Base-by-base conservation (phyloP, 2,329 filamentous ascomycete species). In the Alternaria ethzedia region DNA sequence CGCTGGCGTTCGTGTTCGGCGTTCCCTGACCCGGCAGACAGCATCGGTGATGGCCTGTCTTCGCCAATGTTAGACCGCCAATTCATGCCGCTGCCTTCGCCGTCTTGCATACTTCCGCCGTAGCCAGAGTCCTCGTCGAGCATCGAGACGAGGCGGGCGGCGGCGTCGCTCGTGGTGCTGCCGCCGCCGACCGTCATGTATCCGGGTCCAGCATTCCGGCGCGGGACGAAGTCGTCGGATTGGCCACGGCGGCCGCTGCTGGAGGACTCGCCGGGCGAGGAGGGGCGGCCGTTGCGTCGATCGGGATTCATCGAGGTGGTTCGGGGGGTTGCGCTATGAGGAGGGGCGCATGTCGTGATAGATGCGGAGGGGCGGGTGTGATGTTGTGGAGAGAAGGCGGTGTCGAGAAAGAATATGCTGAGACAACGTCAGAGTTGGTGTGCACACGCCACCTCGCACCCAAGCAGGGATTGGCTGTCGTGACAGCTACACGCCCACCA, bases 51-150 rank as follows among this genome's bases (percentile, higher is more conserved):
- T 44, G 86, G 87, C 66, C 84, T 81, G 75, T 90, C 88, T 70
- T 86, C 83, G 71, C 86, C 82, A 68, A 88, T 79, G 61, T 84
- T 84, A 17, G 85, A 83, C 73, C 86, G 84, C 86, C 87, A 89
- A 54, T 80, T 80, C 44, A 82, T 80, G 57, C 79, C 76, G 74
- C 80, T 80, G 69, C 87, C 87, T 56, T 91, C 91, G 64, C 89
- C 90, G 57, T 83, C 81, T 28, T 87, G 84, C 54, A 91, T 85
- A 78, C 93, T 97, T 47, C 91, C 91, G 59, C 93, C 94, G 76
- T 98, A 98, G 7, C 95, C 96, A 17, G 95, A 98, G 78, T 99
- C 96, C 61, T 89, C 84, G 65, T 97, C 93, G 59, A 98, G 84
- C 72, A 96, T 87, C 17, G 90, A 89, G 80, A 96, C 92, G 43